These are phyloP conservation scores for Crithidia acanthocephali DNA, from an alignment of 208 protist species.

Conservation along the genomic window DNA sequence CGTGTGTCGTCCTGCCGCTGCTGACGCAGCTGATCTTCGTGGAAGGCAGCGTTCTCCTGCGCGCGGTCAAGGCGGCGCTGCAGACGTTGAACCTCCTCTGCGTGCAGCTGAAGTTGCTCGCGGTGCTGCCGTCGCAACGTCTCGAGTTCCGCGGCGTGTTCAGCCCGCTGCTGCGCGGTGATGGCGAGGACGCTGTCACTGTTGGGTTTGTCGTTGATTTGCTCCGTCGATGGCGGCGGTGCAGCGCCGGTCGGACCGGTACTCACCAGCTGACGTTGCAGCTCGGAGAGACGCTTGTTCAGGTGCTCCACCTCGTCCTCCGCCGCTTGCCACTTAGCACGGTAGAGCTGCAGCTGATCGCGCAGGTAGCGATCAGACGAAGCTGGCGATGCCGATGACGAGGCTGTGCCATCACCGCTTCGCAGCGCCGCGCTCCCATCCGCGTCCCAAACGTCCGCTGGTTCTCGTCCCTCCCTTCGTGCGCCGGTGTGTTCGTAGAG, in stretches of 20 bases:
- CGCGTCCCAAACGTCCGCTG: too few species aligned
- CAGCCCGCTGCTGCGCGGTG: neutral
- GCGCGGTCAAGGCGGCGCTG: conserved; percentile 63
- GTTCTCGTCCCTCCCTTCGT: neutral
- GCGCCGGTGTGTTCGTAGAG: conserved; percentile 33
- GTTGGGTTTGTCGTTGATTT: too few species aligned
- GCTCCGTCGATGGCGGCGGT: neutral
- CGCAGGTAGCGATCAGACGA: conserved; percentile 27
- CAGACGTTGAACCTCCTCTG: conserved; percentile 56
- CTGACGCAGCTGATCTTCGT: conserved; percentile 50
- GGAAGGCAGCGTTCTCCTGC: conserved; percentile 49
- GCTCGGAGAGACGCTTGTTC: conserved; percentile 30
- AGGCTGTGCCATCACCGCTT: neutral
- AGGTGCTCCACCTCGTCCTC: conserved; percentile 57
- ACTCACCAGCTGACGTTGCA: conserved; percentile 24
- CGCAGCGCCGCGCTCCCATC: neutral
- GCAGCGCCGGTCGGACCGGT: neutral
- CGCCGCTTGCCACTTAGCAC: conserved; percentile 53
- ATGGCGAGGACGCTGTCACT: neutral
- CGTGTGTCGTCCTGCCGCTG: conserved; percentile 50
- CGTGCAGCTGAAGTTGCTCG: conserved; percentile 44
- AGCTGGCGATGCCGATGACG: neutral
- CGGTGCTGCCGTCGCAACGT: conserved; percentile 34
- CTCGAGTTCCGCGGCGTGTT: conserved; percentile 12
- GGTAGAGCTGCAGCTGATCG: conserved; percentile 52